These are phyloP conservation scores for Lithocarpus polystachyus DNA, from an alignment of 306 rosid species.

Conservation along the genomic window DNA sequence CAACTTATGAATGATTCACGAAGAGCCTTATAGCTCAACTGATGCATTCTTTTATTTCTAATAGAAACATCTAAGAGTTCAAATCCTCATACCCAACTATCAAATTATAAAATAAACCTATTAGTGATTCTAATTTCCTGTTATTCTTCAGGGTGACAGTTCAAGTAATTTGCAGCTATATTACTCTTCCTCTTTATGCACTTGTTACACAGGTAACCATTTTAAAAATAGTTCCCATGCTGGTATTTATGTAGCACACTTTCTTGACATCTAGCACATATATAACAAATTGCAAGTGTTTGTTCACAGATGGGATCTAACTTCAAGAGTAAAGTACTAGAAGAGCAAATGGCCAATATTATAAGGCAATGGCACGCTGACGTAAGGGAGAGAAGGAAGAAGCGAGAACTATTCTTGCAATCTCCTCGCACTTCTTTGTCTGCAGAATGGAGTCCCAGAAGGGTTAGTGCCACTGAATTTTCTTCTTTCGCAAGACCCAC, in stretches of 20 bases:
- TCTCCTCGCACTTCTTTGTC: constrained; percentile 21
- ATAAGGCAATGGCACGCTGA: constrained; percentile 31
- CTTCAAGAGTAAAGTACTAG: constrained; percentile 32
- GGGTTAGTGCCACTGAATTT: constrained; percentile 6
- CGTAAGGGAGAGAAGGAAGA: constrained; percentile 36
- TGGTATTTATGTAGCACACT: background rate
- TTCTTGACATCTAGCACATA: background rate
- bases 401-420: background rate
- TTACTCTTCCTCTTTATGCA: constrained; percentile 45
- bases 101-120: no score
- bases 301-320: constrained; percentile 44
- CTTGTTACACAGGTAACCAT: constrained; percentile 39
- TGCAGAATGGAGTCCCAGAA: constrained; percentile 28
- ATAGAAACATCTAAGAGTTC: no score
- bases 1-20: background rate
- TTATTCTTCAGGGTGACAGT: constrained; percentile 17
- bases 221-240: background rate
- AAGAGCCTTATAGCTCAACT: fast-evolving
- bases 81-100: no score
- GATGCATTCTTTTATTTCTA: no score
- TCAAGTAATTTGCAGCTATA: constrained; percentile 41
- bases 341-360: constrained; percentile 24
- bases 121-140: background rate
- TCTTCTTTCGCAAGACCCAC: constrained; percentile 3
- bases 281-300: background rate